These are phyloP conservation scores for Mortierella polycephala DNA, from an alignment of 371 early-diverging fungal genomes.

Conservation along the genomic window DNA sequence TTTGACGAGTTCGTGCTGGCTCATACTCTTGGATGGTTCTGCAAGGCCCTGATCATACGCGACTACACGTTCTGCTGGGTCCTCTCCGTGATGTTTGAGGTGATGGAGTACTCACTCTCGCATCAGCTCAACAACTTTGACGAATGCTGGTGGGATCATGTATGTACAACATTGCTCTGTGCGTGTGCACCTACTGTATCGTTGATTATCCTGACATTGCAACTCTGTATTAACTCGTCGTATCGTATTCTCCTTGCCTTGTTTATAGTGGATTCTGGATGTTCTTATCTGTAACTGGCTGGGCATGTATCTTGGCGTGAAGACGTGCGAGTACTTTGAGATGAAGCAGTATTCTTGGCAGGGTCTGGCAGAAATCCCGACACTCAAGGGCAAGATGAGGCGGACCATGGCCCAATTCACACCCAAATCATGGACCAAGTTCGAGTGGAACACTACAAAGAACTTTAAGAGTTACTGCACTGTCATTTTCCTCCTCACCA, in stretches of 20 bases:
- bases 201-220: not conserved
- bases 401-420: slow-evolving; percentile 94
- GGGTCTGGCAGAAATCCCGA: slow-evolving; percentile 85
- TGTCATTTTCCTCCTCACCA: slow-evolving; percentile 50
- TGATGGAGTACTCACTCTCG: slow-evolving; percentile 94
- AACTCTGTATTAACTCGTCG: not conserved
- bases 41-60: slow-evolving; percentile 90
- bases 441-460: slow-evolving; percentile 78
- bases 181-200: not conserved
- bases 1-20: slow-evolving; percentile 95
- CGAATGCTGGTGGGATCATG: slow-evolving; percentile 99
- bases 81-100: slow-evolving; percentile 91
- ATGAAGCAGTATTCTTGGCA: slow-evolving; percentile 97
- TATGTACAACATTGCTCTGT: slow-evolving; percentile 54
- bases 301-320: slow-evolving; percentile 94
- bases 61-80: slow-evolving; percentile 98
- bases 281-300: slow-evolving; percentile 95
- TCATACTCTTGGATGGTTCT: slow-evolving; percentile 96
- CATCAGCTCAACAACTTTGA: slow-evolving; percentile 98
- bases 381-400: slow-evolving; percentile 86
- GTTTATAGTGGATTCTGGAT: slow-evolving; percentile 93
- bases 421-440: slow-evolving; percentile 93
- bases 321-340: slow-evolving; percentile 94
- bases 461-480: slow-evolving; percentile 57
- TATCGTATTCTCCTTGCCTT: not conserved